A percentile compares a stretch with the other conserved stretches of the same genome.
Conservation (phyloP, 148 eudicot species). For the Chenopodium album region DNA sequence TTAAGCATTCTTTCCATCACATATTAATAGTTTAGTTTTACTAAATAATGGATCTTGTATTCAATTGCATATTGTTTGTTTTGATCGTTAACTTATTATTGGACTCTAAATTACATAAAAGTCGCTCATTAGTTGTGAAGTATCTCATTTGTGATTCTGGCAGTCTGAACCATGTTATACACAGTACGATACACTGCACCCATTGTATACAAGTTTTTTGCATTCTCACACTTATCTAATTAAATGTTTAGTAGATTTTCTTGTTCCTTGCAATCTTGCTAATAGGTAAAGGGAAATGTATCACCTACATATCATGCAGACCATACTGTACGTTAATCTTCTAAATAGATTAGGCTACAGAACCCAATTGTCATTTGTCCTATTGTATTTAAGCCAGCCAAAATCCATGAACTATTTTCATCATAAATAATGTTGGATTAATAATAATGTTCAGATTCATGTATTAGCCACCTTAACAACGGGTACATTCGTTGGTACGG, state of each 20-base stretch:
- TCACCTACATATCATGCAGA: not conserved
- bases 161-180: no score
- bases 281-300: conserved; percentile 3
- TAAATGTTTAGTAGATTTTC: not conserved
- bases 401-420: conserved; percentile 5
- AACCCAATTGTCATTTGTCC: conserved; percentile 9
- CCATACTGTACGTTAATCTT: not conserved
- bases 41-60: no score
- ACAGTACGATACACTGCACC: no score
- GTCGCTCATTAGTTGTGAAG: no score
- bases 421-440: conserved; percentile 6
- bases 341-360: not conserved
- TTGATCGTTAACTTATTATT: no score
- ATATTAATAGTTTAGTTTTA: no score
- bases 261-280: not conserved
- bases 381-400: not conserved
- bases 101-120: no score
- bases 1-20: no score
- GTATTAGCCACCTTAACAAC: conserved; percentile 8
- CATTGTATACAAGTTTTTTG: no score
- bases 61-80: no score
- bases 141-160: no score
- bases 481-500: conserved; percentile 34
- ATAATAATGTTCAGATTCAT: conserved; percentile 27
- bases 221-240: no score